phyloP scores from a whole-genome alignment of 306 rosid genomes.

The Rubus idaeus region DNA sequence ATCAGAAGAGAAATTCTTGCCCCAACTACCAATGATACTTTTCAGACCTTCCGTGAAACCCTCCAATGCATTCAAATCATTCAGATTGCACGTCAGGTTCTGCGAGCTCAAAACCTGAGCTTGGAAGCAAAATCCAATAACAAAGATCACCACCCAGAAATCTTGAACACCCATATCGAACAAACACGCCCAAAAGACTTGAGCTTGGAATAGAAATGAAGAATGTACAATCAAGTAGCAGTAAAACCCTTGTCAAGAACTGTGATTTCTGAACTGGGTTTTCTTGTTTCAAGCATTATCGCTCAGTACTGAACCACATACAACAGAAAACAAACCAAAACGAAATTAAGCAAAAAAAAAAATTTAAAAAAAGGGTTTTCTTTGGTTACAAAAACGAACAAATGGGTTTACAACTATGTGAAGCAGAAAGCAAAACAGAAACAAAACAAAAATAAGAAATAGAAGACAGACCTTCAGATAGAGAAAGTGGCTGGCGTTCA shows the following conservation, averaged over 20 bases:
- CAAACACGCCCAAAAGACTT: background rate
- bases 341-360: background rate
- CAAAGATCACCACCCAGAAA: slow-evolving; percentile 27
- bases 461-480: background rate
- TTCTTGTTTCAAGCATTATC: background rate
- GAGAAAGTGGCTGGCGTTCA: background rate
- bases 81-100: slow-evolving; percentile 27
- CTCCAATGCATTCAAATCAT: slow-evolving; percentile 28
- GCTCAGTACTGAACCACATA: slow-evolving; percentile 10
- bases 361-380: background rate
- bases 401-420: too few species aligned
- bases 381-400: too few species aligned
- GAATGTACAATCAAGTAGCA: slow-evolving; percentile 21
- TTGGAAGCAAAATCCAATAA: slow-evolving; percentile 26
- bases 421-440: background rate
- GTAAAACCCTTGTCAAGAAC: slow-evolving; percentile 19
- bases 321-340: background rate
- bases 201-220: background rate
- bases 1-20: slow-evolving; percentile 20
- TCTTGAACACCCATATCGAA: slow-evolving; percentile 27
- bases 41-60: slow-evolving; percentile 25
- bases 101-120: slow-evolving; percentile 19
- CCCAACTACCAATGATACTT: slow-evolving; percentile 21
- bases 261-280: slow-evolving; percentile 9
- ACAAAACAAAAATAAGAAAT: background rate